phyloP scores from a whole-genome alignment of 2,329 filamentous ascomycete genomes.

The Neurospora sp. region DNA sequence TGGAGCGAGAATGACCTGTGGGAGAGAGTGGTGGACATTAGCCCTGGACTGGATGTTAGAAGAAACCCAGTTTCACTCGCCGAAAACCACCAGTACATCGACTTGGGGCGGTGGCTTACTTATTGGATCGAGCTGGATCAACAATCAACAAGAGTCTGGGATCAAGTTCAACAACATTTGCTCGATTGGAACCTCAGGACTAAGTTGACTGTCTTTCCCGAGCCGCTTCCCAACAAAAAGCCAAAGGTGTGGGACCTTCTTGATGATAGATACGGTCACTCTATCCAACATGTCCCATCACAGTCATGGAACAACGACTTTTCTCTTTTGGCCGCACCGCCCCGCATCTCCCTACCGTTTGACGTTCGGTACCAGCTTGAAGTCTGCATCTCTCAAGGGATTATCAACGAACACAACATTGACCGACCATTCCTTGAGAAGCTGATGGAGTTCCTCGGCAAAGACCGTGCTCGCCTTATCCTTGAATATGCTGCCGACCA shows the following conservation, averaged over 20 bases:
- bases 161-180: constrained; percentile 42
- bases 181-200: constrained; percentile 61
- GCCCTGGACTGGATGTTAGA: constrained; percentile 13
- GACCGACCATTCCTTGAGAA: constrained; percentile 53
- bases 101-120: constrained; percentile 48
- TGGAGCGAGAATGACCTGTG: constrained; percentile 37
- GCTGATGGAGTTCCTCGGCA: constrained; percentile 38
- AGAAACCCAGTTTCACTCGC: constrained; percentile 26
- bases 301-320: constrained; percentile 14
- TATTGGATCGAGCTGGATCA: constrained; percentile 36
- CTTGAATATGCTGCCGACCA: constrained; percentile 66
- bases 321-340: constrained; percentile 24
- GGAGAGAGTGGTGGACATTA: constrained; percentile 38
- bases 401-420: constrained; percentile 68
- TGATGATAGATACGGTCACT: constrained; percentile 19
- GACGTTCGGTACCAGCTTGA: constrained; percentile 82
- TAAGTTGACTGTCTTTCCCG: constrained; percentile 29
- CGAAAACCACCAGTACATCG: constrained; percentile 29
- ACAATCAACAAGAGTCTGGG: constrained; percentile 24
- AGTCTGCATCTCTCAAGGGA: constrained; percentile 74
- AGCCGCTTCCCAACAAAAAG: constrained; percentile 23
- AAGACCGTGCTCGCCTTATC: constrained; percentile 48
- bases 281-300: too few species aligned
- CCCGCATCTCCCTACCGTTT: constrained; percentile 47
- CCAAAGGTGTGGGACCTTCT: constrained; percentile 31